A percentile compares a stretch with the other conserved stretches of the same genome.
phyloP scores from a whole-genome alignment of 2,329 filamentous ascomycete species.

The Elsinoe fawcettii region DNA sequence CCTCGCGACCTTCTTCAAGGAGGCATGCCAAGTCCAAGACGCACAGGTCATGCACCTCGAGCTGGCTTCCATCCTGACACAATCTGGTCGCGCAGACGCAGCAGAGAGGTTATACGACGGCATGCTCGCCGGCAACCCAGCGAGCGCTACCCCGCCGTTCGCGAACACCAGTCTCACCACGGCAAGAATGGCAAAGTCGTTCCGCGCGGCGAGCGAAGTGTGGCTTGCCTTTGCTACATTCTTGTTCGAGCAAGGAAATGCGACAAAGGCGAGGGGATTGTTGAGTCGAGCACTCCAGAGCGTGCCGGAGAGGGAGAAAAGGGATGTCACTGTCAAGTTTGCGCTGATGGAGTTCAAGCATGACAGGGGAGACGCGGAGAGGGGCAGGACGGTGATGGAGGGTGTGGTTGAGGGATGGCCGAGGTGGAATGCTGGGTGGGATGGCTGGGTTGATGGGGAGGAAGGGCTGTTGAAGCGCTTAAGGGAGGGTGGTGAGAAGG shows the following conservation, averaged over 20 bases:
- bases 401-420: slow-evolving; percentile 75
- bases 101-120: slow-evolving; percentile 80
- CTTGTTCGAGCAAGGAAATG: slow-evolving; percentile 66
- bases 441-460: slow-evolving; percentile 82
- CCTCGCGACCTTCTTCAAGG: slow-evolving; percentile 79
- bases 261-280: slow-evolving; percentile 68
- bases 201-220: slow-evolving; percentile 67
- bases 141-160: neutral
- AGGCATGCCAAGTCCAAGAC: slow-evolving; percentile 90
- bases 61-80: slow-evolving; percentile 89
- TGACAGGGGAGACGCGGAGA: slow-evolving; percentile 72
- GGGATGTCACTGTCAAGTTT: slow-evolving; percentile 76
- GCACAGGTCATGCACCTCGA: slow-evolving; percentile 81
- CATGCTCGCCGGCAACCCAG: slow-evolving; percentile 54
- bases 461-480: slow-evolving; percentile 42
- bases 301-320: slow-evolving; percentile 60
- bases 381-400: slow-evolving; percentile 90
- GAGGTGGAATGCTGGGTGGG: slow-evolving; percentile 89
- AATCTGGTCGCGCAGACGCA: slow-evolving; percentile 76
- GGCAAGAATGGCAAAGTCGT: slow-evolving; percentile 54
- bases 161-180: neutral
- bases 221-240: slow-evolving; percentile 96
- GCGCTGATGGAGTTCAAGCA: slow-evolving; percentile 87
- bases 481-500: slow-evolving; percentile 27
- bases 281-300: slow-evolving; percentile 79